Conservation (phyloP, 1,284 basidiomycete genomes). For the Ceratobasidium sp. region DNA sequence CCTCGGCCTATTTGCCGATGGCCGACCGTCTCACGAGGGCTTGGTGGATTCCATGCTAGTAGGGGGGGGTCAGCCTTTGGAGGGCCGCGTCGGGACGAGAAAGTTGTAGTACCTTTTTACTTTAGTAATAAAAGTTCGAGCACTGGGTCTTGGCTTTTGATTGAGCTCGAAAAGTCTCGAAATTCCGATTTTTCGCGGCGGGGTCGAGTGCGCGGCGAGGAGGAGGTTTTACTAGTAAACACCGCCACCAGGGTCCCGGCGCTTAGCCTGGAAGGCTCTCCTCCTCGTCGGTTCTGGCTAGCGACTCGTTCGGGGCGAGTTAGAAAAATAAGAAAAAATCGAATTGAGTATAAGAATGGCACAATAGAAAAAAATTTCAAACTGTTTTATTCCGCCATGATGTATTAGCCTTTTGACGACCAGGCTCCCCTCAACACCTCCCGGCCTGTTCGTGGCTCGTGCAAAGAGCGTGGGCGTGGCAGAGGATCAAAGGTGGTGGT, state of each 20-base stretch:
- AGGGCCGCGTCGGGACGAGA: neutral
- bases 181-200: neutral
- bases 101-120: neutral
- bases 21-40: neutral
- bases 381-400: too few relatives aligned
- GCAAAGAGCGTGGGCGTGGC: too few relatives aligned
- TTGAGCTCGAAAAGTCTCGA: neutral
- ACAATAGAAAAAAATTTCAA: too few relatives aligned
- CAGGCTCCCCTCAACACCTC: too few relatives aligned
- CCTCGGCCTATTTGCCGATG: too few relatives aligned
- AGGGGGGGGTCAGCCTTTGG: neutral
- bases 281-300: too few relatives aligned
- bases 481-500: too few relatives aligned
- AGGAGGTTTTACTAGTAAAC: neutral
- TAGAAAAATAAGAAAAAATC: neutral
- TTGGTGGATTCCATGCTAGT: neutral
- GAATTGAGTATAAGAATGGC: too few relatives aligned
- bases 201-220: neutral
- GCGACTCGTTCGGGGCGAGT: neutral
- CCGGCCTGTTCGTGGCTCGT: too few relatives aligned
- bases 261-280: too few relatives aligned
- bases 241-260: neutral
- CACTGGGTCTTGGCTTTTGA: neutral
- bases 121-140: neutral
- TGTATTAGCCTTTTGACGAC: too few relatives aligned